Evolutionary conservation across 108 stramenopile genomes (phyloP).

Genomic region (Parietichytrium sp.): DNA sequence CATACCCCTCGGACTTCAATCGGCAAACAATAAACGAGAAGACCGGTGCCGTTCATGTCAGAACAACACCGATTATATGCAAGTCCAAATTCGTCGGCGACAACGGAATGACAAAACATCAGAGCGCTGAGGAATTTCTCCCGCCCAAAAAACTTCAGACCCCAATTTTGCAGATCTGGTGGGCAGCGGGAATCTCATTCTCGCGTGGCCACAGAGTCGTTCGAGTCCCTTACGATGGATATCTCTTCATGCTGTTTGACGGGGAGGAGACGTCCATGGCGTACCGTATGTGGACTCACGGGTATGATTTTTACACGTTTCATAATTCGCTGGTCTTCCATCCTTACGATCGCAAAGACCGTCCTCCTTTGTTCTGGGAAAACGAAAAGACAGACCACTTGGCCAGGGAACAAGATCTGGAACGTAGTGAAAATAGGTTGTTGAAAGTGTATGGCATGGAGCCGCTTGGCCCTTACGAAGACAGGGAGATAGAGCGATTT

Average conservation of each 20-base stretch:
- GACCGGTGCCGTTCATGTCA: not conserved
- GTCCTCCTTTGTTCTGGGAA: conserved; percentile 17
- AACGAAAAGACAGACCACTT: not conserved
- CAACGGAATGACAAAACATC: not conserved
- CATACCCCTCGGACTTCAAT: conserved; percentile 72
- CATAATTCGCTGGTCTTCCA: conserved; percentile 45
- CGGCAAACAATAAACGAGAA: not conserved
- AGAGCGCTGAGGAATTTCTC: not conserved
- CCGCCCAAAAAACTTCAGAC: not conserved
- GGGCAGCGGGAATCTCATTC: conserved; percentile 48
- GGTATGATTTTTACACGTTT: conserved; percentile 51
- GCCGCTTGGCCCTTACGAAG: not conserved
- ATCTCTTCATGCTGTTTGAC: conserved; percentile 45
- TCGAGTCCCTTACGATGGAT: conserved; percentile 46
- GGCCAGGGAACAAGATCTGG: not conserved
- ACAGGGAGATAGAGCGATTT: not conserved
- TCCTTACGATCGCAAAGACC: conserved; percentile 30
- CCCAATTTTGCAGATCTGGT: conserved; percentile 46
- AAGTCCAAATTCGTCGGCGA: not conserved
- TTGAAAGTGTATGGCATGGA: not conserved
- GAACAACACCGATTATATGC: not conserved
- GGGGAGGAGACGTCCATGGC: conserved; percentile 51
- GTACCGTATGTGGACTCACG: conserved; percentile 45
- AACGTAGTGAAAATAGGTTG: not conserved
- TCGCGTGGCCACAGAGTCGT: conserved; percentile 45